These are phyloP conservation scores for Aureobasidium sp. DNA, from an alignment of 2,329 filamentous ascomycete species.

Conservation along the genomic window DNA sequence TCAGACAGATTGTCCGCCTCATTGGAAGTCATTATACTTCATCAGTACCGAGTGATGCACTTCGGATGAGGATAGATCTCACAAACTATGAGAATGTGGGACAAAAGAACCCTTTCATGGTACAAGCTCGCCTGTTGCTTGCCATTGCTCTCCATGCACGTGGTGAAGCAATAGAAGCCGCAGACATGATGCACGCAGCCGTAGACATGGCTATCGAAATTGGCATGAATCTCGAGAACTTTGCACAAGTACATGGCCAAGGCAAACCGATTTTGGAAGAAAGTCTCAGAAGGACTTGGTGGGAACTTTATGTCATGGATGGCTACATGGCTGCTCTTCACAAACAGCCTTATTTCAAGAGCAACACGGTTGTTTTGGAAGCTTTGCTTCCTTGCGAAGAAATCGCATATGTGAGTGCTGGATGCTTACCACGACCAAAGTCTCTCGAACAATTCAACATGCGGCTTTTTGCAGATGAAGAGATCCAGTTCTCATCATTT, in stretches of 20 bases:
- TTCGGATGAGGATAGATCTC: slow-evolving; percentile 36
- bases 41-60: slow-evolving; percentile 38
- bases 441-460: slow-evolving; percentile 72
- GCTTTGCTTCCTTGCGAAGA: slow-evolving; percentile 79
- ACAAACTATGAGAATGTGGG: slow-evolving; percentile 36
- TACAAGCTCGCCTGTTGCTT: slow-evolving; percentile 72
- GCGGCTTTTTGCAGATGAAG: slow-evolving; percentile 63
- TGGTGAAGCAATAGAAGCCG: slow-evolving; percentile 62
- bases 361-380: slow-evolving; percentile 60
- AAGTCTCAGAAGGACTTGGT: slow-evolving; percentile 84
- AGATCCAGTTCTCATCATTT: slow-evolving; percentile 72
- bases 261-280: slow-evolving; percentile 67
- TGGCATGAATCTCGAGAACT: slow-evolving; percentile 64
- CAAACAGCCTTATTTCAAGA: slow-evolving; percentile 60
- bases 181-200: slow-evolving; percentile 59
- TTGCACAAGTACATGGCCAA: slow-evolving; percentile 56
- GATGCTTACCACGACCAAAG: slow-evolving; percentile 47
- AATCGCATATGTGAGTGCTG: slow-evolving; percentile 52
- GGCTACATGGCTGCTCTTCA: slow-evolving; percentile 78
- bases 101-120: slow-evolving; percentile 43
- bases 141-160: slow-evolving; percentile 72
- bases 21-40: slow-evolving; percentile 50
- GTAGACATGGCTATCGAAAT: slow-evolving; percentile 69
- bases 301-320: slow-evolving; percentile 76
- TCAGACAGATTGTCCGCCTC: slow-evolving; percentile 51